These are phyloP conservation scores for Flaveria robusta DNA, from an alignment of 129 eudicot species.

Conservation along the genomic window DNA sequence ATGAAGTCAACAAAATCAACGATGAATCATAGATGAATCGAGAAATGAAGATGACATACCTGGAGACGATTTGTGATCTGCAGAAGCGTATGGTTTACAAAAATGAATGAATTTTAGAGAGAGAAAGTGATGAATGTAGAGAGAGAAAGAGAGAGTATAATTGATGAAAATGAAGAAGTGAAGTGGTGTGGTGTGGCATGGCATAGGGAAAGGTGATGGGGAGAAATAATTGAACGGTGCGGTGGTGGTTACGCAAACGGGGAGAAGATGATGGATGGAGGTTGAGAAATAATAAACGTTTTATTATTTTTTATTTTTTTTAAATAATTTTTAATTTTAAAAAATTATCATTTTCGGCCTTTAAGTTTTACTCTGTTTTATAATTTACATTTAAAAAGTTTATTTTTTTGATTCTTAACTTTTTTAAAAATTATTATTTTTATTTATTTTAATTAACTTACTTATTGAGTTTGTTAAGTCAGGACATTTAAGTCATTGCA, in stretches of 20 bases:
- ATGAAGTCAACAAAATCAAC: neutral
- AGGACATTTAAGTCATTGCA: too few relatives aligned
- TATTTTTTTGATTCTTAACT: too few relatives aligned
- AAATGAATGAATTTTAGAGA: constrained; percentile 16
- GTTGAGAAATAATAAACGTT: constrained; percentile 19
- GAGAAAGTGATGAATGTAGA: constrained; percentile 21
- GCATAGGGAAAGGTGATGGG: constrained; percentile 41
- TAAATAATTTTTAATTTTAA: too few relatives aligned
- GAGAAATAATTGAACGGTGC: constrained; percentile 46
- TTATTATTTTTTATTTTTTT: too few relatives aligned
- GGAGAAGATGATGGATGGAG: constrained; percentile 47
- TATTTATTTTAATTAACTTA: too few relatives aligned
- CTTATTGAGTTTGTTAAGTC: too few relatives aligned
- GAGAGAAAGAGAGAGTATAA: constrained; percentile 19
- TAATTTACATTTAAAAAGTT: too few relatives aligned
- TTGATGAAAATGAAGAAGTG: too few relatives aligned
- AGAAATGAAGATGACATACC: constrained; percentile 11
- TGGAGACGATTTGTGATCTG: constrained; percentile 20
- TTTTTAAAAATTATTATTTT: too few relatives aligned
- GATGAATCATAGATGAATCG: neutral
- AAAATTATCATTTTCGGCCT: too few relatives aligned
- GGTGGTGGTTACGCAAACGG: constrained; percentile 49
- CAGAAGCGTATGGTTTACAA: constrained; percentile 16
- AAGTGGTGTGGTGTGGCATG: neutral
- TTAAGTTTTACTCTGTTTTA: too few relatives aligned